Base-by-base conservation (phyloP, 331 rosid genomes). In the Stylosanthes scabra region DNA sequence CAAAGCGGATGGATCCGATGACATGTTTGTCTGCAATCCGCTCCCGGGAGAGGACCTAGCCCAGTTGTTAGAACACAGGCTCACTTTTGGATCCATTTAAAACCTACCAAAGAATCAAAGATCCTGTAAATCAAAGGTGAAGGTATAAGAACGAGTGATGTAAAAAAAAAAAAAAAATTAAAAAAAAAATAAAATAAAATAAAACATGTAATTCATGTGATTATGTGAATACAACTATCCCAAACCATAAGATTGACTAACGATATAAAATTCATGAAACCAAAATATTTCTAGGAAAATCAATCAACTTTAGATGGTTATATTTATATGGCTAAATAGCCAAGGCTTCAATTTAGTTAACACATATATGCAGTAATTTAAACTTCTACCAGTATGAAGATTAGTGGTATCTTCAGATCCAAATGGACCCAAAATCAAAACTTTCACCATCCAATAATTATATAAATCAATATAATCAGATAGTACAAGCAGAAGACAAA, bases 21-120 rank as follows among this genome's bases (percentile, higher is more conserved):
- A 68, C 63, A 83, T 57, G 50, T 77, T 76, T 31, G 78, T 80
- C 41, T 67, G 82, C 45, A 83, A 64, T 75, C 71, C 86, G 72
- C 73, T 82, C 74, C 64, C 70, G 25, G 80, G 49, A 40, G 79
- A 59, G 67, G 90, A 70, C 66, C 84, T 84, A 62, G 63, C 82
- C 93, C 93, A 86, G 61, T 71, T 73, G 67, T 80, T 87, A 56
- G 83, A 81, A 76, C 87, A 78, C 20, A 63, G 64, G 71, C 78
- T 84, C 54, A 86, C 96, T 51, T 83, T 78, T 61, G 57, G 95
- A 86, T 91, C 86, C 91, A 93, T 89, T 75, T 70, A 46, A 27
- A 57, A 83, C 62, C 34, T 55, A 9, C 76, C 37, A 9, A 57
- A 68, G 63, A 66, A 60, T 60, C 75, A 75, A 63, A 51, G 65